Conservation (phyloP, 495 filamentous ascomycete genomes). For the Aspergillus cristatus region DNA sequence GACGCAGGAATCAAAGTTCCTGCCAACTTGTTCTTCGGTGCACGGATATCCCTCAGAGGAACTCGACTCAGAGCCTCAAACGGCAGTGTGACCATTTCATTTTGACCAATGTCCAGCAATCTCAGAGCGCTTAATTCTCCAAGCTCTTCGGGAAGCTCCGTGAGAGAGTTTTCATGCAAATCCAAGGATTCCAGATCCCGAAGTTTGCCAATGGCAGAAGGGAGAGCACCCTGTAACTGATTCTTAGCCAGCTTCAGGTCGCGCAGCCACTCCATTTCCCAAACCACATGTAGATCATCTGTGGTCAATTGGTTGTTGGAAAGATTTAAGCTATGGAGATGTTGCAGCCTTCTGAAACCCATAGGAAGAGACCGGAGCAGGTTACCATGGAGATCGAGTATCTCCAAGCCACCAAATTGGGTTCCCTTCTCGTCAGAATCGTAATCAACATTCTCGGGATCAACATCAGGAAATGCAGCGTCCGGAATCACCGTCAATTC, state of each 20-base stretch:
- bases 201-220: constrained; percentile 47
- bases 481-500: constrained; percentile 69
- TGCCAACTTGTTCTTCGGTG: constrained; percentile 68
- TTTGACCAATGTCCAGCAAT: constrained; percentile 67
- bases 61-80: constrained; percentile 56
- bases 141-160: constrained; percentile 62
- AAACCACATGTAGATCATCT: constrained; percentile 59
- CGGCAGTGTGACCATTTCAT: constrained; percentile 60
- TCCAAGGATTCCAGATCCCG: constrained; percentile 68
- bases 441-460: constrained; percentile 42
- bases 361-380: constrained; percentile 58
- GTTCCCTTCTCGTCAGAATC: constrained; percentile 57
- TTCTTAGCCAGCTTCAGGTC: constrained; percentile 83
- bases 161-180: constrained; percentile 69
- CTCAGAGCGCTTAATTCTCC: constrained; percentile 55
- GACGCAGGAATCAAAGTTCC: constrained; percentile 59
- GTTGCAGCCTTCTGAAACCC: constrained; percentile 62
- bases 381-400: constrained; percentile 82
- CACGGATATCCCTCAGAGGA: constrained; percentile 63
- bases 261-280: constrained; percentile 56
- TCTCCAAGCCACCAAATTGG: constrained; percentile 77
- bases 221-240: constrained; percentile 54
- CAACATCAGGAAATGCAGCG: constrained; percentile 64
- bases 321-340: constrained; percentile 73
- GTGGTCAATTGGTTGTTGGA: constrained; percentile 73